These are phyloP conservation scores for Leishmania amazonensis DNA, from an alignment of 208 protist genomes.

Conservation along the genomic window DNA sequence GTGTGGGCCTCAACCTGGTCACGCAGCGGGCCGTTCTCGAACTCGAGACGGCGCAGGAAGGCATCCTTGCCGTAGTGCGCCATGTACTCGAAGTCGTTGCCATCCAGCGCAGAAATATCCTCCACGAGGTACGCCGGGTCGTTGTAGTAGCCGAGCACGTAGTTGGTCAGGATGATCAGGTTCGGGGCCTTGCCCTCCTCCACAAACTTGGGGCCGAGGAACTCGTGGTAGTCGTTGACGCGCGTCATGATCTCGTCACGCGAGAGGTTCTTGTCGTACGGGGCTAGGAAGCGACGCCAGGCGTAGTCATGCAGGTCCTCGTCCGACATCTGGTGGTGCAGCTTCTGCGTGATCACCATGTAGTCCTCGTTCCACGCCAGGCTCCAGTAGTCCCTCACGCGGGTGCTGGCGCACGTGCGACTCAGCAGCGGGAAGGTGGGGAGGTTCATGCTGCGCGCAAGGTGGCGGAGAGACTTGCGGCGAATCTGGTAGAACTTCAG, in stretches of 20 bases:
- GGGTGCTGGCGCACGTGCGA: constrained; percentile 79
- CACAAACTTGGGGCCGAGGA: constrained; percentile 87
- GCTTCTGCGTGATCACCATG: constrained; percentile 91
- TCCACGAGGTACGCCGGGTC: constrained; percentile 90
- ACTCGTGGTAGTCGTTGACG: constrained; percentile 84
- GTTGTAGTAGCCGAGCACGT: constrained; percentile 93
- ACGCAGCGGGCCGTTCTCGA: constrained; percentile 92
- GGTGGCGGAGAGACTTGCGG: constrained; percentile 87
- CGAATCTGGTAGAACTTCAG: constrained; percentile 81
- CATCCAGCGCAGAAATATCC: constrained; percentile 86
- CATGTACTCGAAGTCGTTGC: constrained; percentile 92
- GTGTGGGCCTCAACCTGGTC: constrained; percentile 93
- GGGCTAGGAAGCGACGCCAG: constrained; percentile 89
- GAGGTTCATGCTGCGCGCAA: constrained; percentile 90
- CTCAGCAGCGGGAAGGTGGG: constrained; percentile 89
- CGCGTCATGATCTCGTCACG: constrained; percentile 82
- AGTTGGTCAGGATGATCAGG: constrained; percentile 88
- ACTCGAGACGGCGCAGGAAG: constrained; percentile 92
- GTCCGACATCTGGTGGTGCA: constrained; percentile 86
- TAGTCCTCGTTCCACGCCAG: constrained; percentile 90
- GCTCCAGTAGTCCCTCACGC: constrained; percentile 93
- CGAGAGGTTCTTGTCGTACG: constrained; percentile 89
- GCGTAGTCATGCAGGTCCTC: constrained; percentile 92
- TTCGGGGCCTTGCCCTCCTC: constrained; percentile 90
- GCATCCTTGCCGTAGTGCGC: constrained; percentile 87